Evolutionary conservation across 306 rosid genomes (phyloP), one percentile per base, ranked within the genome.

Genomic region (Cicer judaicum): DNA sequence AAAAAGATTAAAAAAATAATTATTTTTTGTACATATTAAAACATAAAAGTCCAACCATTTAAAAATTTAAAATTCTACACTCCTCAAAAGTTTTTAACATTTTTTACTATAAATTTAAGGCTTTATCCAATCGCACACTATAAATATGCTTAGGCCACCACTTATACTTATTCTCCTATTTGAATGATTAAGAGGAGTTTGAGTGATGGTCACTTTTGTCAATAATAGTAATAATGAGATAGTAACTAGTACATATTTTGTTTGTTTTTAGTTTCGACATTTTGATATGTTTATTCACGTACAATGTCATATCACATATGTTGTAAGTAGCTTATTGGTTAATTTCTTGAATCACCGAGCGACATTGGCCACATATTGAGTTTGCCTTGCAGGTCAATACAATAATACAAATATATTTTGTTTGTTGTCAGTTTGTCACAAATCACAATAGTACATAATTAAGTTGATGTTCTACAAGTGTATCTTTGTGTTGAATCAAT

Each of bases 111-210:
- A 21, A 21, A 21, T 21, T 21, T 21, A 21, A 21, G 24, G 24
- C 24, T 21, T 21, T 24, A 24, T 24, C 34, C 34, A 24, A 24
- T 24, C 34, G 34, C 34, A 24, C 4, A 24, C 34, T 24, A 24
- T 24, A 24, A 24, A 24, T 24, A 24, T 24, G 34, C 34, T 24
- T 24, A 24, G 34, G 34, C 34, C 4, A 29, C 34, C 34, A 29
- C 5, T 29, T 3, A 29, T 29, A 5, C 34, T 3, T 29, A 29
- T 53, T 42, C 24, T 29, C 13, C 11, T 5, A 49, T 72, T 42
- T 42, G 13, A 44, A 73, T 52, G 71, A 21, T 82, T 70, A 62
- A 60, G 4, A 10, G 62, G 29, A 52, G 29, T 52, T 15, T 52
- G 59, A 15, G 59, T 52, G 59, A 52, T 19, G 10, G 19, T 52